Base-by-base conservation (phyloP, 805 yeast species). In the Ascoidea asiatica region DNA sequence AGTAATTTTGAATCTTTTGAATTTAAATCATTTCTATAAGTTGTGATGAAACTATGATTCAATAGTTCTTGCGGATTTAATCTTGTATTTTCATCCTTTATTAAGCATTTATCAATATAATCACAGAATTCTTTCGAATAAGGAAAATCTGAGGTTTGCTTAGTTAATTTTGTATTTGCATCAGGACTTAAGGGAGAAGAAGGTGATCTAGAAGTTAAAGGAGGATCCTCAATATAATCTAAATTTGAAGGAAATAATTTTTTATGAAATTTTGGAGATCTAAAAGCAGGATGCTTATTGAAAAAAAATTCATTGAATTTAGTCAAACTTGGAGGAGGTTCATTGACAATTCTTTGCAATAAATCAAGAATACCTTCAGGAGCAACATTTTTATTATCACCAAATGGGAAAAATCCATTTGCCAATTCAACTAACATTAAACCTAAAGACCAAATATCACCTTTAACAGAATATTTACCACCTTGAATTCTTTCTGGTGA, bases 401-500 rank as follows among this genome's bases (percentile, higher is more conserved):
- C 73, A 67, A 89, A 79, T 2, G 96, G 92, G 53, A 82, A 81
- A 44, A 69, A 70, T 0, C 97, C 97, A 3, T 84, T 76, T 1
- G 95, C 90, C 43, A 92, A 66, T 60, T 92, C 97, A 43, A 86
- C 77, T 38, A 92, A 67, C 80, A 89, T 83, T 40, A 92, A 66
- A 1, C 98, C 99, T 52, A 89, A 65, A 0, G 97, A 87, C 99
- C 99, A 92, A 11, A 92, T 90, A 60, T 92, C 99, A 37, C 95
- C 90, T 53, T 89, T 88, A n/a, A 89, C 81, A 6, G 95, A 83
- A 62, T 92, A 92, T 7, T 81, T 80, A 39, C 85, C 86, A 18
- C 99, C 99, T 62, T 88, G 95, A 45, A 92, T 90, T 50, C 99
- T 72, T 56, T 92, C 99, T 0, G 99, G 99, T 1, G 95, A 84